A percentile compares a stretch with the other conserved stretches of the same genome.
Conservation (phyloP, 164 flowering plant species). For the Protea cynaroides region DNA sequence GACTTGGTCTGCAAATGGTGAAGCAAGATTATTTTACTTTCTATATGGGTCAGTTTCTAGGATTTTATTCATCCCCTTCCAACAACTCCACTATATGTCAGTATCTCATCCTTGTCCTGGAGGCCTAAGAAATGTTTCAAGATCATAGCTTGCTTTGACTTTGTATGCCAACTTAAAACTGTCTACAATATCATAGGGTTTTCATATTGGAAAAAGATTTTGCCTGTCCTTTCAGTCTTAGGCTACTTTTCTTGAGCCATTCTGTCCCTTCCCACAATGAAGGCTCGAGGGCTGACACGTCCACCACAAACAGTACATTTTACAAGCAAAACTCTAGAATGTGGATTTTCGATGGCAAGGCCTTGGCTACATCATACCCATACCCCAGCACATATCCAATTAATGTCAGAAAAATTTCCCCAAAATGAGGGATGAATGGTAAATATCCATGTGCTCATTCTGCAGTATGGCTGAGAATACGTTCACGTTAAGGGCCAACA, state of each 20-base stretch:
- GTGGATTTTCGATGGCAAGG: background rate
- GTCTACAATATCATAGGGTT: background rate
- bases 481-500: no score
- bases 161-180: background rate
- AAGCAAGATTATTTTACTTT: no score
- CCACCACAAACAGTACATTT: background rate
- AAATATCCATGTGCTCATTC: background rate
- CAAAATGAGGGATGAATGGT: background rate
- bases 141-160: background rate
- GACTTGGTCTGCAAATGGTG: no score
- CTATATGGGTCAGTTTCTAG: no score
- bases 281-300: background rate
- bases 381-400: background rate
- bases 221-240: background rate
- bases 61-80: no score
- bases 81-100: no score
- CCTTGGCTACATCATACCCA: background rate
- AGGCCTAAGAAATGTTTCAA: no score
- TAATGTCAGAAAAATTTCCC: background rate
- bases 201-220: background rate
- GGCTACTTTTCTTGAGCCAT: no score
- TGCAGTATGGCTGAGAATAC: background rate
- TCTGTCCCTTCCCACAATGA: background rate
- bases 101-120: no score
- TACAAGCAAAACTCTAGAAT: background rate